Percentiles rank a stretch among this genome's conserved stretches.
phyloP scores from a whole-genome alignment of 2,329 filamentous ascomycete genomes.

The Penicillium sp. region DNA sequence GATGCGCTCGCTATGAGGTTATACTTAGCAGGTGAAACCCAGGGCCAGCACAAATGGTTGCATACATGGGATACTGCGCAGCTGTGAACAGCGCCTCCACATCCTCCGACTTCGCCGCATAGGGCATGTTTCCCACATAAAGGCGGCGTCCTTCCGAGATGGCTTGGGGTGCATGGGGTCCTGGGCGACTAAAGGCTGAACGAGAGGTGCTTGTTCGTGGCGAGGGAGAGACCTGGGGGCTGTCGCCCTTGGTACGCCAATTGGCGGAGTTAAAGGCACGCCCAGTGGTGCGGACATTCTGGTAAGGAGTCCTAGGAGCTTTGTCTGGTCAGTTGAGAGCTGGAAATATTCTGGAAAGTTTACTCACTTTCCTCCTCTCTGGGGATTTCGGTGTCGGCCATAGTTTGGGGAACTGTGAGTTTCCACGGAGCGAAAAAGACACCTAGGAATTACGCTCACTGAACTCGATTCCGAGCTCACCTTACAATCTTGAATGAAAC shows the following conservation, averaged over 20 bases:
- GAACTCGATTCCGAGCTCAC: background rate
- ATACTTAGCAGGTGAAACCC: constrained; percentile 18
- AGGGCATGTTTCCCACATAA: constrained; percentile 54
- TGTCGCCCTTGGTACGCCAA: constrained; percentile 40
- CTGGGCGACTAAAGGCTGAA: constrained; percentile 28
- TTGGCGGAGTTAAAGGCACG: constrained; percentile 39
- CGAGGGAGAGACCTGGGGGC: constrained; percentile 29
- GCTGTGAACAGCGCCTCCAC: constrained; percentile 46
- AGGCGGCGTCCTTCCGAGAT: constrained; percentile 44
- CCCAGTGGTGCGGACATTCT: constrained; percentile 34
- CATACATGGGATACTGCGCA: constrained; percentile 36
- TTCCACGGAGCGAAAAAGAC: background rate
- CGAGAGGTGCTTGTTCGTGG: constrained; percentile 30
- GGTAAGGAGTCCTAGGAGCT: constrained; percentile 31
- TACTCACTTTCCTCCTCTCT: constrained; percentile 33
- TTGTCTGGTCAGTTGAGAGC: constrained; percentile 8
- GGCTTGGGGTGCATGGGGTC: constrained; percentile 32
- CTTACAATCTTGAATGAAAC: background rate
- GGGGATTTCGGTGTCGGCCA: constrained; percentile 30
- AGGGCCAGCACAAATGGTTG: background rate
- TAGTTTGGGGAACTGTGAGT: constrained; percentile 14
- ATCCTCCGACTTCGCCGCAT: constrained; percentile 50
- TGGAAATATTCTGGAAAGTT: constrained; percentile 15
- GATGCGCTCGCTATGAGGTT: constrained; percentile 49
- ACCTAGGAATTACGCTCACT: background rate